Conservation (phyloP, 2,329 filamentous ascomycete species). For the Decorospora gaudefroyi region DNA sequence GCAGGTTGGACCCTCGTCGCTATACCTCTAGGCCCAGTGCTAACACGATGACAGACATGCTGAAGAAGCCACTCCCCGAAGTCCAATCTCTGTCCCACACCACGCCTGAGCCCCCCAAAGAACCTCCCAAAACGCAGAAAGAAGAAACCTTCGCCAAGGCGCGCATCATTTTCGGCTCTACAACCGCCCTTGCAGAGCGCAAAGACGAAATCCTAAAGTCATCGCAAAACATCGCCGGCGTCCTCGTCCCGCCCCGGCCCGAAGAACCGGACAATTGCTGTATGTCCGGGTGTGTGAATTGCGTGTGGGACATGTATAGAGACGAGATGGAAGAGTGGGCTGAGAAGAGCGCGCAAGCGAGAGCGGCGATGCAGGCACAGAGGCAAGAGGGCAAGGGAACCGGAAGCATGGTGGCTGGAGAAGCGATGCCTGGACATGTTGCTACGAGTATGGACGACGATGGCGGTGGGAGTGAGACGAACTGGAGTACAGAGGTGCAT, state of each 20-base stretch:
- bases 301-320: conserved; percentile 89
- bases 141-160: conserved; percentile 62
- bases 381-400: conserved; percentile 35
- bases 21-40: not conserved
- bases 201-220: conserved; percentile 63
- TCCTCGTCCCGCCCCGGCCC: conserved; percentile 80
- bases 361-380: conserved; percentile 54
- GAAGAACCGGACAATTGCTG: conserved; percentile 97
- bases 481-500: conserved; percentile 58
- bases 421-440: conserved; percentile 54
- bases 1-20: conserved; percentile 28
- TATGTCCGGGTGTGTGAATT: conserved; percentile 98
- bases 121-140: conserved; percentile 53
- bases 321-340: conserved; percentile 94
- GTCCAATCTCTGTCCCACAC: conserved; percentile 41
- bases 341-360: conserved; percentile 65
- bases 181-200: conserved; percentile 72
- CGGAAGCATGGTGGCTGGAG: conserved; percentile 43
- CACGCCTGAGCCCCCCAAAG: conserved; percentile 40
- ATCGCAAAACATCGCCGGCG: conserved; percentile 71
- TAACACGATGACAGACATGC: conserved; percentile 44
- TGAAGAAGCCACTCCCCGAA: conserved; percentile 37
- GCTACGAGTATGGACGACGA: conserved; percentile 76
- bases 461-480: conserved; percentile 72
- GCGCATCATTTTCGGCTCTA: conserved; percentile 79